phyloP scores from a whole-genome alignment of 345 rosid species.

The Cardamine chenopodiifolia region DNA sequence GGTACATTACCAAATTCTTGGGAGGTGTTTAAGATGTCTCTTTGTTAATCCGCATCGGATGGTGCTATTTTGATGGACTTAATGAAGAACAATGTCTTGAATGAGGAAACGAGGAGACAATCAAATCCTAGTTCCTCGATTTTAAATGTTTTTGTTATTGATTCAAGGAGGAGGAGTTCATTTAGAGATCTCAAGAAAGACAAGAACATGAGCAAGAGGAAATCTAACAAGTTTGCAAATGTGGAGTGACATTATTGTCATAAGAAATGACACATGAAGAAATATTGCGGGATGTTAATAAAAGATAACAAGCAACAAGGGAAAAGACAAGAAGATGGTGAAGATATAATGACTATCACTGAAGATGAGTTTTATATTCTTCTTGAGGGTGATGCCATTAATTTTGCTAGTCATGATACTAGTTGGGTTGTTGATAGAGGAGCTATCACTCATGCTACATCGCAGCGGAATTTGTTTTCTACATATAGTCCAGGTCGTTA shows the following conservation, averaged over 20 bases:
- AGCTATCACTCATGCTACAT: slow-evolving; percentile 9
- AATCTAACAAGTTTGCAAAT: background rate
- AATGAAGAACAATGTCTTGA: background rate
- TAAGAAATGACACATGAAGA: background rate
- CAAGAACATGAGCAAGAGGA: background rate
- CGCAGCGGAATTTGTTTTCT: background rate
- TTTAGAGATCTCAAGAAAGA: background rate
- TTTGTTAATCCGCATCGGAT: background rate
- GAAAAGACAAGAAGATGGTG: background rate
- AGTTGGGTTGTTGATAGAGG: slow-evolving; percentile 1
- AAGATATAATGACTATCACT: background rate
- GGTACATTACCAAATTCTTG: background rate
- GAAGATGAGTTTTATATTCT: background rate
- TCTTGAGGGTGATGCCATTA: background rate
- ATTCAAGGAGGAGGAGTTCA: background rate
- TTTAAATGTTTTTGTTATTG: background rate
- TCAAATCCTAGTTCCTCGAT: background rate
- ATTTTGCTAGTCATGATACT: background rate
- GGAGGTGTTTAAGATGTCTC: background rate
- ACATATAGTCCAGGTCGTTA: background rate
- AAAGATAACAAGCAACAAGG: background rate
- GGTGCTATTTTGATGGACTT: background rate
- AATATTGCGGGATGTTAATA: background rate
- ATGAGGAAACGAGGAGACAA: background rate
- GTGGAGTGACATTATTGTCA: background rate